Conservation (phyloP, 345 rosid species). For the Cardamine occulta region DNA sequence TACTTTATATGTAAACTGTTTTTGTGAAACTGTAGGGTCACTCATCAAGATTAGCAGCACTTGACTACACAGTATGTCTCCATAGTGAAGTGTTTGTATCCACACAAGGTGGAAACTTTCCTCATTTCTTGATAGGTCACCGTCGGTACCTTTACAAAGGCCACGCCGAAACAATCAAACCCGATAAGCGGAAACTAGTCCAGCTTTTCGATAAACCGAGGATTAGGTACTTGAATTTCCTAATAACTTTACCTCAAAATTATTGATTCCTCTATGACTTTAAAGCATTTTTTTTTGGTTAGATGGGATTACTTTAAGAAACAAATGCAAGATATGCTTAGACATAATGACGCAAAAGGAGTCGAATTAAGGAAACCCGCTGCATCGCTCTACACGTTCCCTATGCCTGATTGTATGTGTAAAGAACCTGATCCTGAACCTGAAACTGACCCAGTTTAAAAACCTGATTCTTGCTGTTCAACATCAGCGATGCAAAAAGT, state of each 20-base stretch:
- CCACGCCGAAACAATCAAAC: conserved; percentile 86
- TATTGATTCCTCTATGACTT: not conserved
- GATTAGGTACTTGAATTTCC: conserved; percentile 60
- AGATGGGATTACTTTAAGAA: conserved; percentile 88
- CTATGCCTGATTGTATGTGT: conserved; percentile 97
- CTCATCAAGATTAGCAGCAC: conserved; percentile 92
- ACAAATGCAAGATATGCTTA: conserved; percentile 83
- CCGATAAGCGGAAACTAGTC: conserved; percentile 89
- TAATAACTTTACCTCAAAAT: not conserved
- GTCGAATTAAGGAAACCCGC: conserved; percentile 66
- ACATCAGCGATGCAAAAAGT: conserved; percentile 26
- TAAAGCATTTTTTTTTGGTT: not conserved
- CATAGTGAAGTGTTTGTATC: conserved; percentile 95
- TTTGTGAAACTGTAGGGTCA: conserved; percentile 64
- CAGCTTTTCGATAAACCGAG: conserved; percentile 79
- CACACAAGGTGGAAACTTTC: conserved; percentile 98
- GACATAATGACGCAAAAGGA: conserved; percentile 76
- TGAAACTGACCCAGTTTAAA: conserved; percentile 5
- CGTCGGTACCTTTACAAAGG: conserved; percentile 89
- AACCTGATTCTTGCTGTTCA: conserved; percentile 13
- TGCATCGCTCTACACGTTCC: conserved; percentile 81
- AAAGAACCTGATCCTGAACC: conserved; percentile 50
- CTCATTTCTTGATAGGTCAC: conserved; percentile 96
- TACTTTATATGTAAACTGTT: not conserved
- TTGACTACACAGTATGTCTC: conserved; percentile 91